These are phyloP conservation scores for Geosmithia flava DNA, from an alignment of 2,329 filamentous ascomycete species.

Conservation along the genomic window DNA sequence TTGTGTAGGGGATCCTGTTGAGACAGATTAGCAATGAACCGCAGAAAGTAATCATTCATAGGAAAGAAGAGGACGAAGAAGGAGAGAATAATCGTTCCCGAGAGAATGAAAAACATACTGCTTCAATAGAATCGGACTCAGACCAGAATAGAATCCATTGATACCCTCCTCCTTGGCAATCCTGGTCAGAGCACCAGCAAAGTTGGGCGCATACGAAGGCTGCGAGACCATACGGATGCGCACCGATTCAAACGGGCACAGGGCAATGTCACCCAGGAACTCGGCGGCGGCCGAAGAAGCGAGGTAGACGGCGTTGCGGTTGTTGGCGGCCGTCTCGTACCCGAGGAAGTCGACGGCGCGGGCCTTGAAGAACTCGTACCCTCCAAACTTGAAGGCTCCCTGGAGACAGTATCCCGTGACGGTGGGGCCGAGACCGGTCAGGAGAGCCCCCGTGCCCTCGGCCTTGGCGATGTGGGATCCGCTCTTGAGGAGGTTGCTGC, in stretches of 20 bases:
- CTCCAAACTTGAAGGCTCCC: slow-evolving; percentile 78
- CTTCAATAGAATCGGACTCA: slow-evolving; percentile 60
- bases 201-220: slow-evolving; percentile 63
- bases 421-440: slow-evolving; percentile 70
- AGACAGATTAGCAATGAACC: slow-evolving; percentile 16
- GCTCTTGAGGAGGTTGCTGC: slow-evolving; percentile 67
- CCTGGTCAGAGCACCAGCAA: slow-evolving; percentile 62
- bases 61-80: too few relatives aligned
- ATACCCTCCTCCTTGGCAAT: slow-evolving; percentile 65
- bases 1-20: slow-evolving; percentile 61
- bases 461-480: slow-evolving; percentile 67
- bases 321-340: slow-evolving; percentile 57
- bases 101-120: not conserved
- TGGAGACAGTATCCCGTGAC: slow-evolving; percentile 78
- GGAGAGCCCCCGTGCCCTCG: slow-evolving; percentile 68
- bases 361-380: slow-evolving; percentile 87
- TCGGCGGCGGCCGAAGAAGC: slow-evolving; percentile 47
- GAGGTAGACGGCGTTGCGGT: slow-evolving; percentile 65
- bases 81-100: not conserved
- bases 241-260: slow-evolving; percentile 77
- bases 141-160: slow-evolving; percentile 72
- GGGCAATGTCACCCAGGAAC: slow-evolving; percentile 58
- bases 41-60: not conserved
- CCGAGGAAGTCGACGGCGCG: slow-evolving; percentile 65
- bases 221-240: slow-evolving; percentile 79